Percentiles rank a stretch among this genome's conserved stretches.
These are phyloP conservation scores for Cryphonectria nitschkei DNA, from an alignment of 2,329 filamentous ascomycete genomes.

Conservation along the genomic window DNA sequence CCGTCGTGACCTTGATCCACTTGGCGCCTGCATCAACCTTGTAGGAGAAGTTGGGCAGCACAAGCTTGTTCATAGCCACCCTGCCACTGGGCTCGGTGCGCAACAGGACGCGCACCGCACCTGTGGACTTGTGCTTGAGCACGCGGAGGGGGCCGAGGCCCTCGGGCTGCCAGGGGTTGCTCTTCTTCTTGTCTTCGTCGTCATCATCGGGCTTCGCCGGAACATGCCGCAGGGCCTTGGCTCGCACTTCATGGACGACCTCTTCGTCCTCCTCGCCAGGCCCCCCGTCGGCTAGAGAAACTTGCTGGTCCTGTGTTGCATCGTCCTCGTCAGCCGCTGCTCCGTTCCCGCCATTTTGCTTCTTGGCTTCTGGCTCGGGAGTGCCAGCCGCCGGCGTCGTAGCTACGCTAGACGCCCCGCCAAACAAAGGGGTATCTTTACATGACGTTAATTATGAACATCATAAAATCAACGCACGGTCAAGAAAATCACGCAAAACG, in stretches of 20 bases:
- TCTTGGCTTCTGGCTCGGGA: conserved; percentile 57
- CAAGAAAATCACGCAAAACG: conserved; percentile 9
- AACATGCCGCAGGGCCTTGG: conserved; percentile 69
- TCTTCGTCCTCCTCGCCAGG: conserved; percentile 75
- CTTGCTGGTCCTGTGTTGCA: conserved; percentile 65
- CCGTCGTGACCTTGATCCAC: conserved; percentile 62
- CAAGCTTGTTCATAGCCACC: conserved; percentile 70
- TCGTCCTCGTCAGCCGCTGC: conserved; percentile 57
- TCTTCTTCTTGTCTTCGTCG: conserved; percentile 46
- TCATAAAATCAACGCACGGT: conserved; percentile 29
- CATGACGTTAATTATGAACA: conserved; percentile 46
- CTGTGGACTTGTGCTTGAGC: conserved; percentile 72
- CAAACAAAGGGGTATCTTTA: conserved; percentile 60
- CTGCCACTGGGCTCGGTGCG: conserved; percentile 77
- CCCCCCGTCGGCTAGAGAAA: conserved; percentile 68
- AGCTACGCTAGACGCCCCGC: conserved; percentile 63
- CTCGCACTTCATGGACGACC: conserved; percentile 69
- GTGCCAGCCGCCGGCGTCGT: conserved; percentile 63
- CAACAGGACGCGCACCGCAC: conserved; percentile 68
- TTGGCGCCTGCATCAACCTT: conserved; percentile 58
- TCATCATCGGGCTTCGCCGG: conserved; percentile 49
- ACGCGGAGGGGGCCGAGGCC: conserved; percentile 74
- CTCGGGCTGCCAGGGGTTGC: conserved; percentile 67
- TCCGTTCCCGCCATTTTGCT: conserved; percentile 46
- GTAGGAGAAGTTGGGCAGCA: conserved; percentile 67